Percentiles rank a stretch among this genome's conserved stretches.
phyloP scores from a whole-genome alignment of 805 yeast species.

The Yarrowia porcina region DNA sequence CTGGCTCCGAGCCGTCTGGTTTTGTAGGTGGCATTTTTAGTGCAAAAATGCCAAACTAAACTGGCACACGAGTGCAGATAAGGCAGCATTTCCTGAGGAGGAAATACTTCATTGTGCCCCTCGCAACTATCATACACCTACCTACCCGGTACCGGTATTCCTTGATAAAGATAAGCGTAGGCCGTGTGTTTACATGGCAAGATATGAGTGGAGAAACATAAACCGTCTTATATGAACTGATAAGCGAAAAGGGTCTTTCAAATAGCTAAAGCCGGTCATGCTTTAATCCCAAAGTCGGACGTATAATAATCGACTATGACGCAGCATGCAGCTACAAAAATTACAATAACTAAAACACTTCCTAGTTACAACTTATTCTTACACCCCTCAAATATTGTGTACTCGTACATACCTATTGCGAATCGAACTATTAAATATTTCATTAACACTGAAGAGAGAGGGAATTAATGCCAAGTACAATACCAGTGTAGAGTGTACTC shows the following conservation, averaged over 20 bases:
- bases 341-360: no score
- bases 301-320: not conserved
- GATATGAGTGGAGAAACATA: not conserved
- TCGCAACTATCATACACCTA: not conserved
- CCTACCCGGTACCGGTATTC: not conserved
- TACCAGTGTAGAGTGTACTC: not conserved
- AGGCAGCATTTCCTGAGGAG: not conserved
- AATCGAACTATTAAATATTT: not conserved
- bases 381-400: no score
- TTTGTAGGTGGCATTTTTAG: not conserved
- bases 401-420: no score
- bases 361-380: no score
- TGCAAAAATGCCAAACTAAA: not conserved
- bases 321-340: no score
- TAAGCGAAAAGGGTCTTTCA: not conserved
- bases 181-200: not conserved
- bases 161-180: not conserved
- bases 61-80: not conserved
- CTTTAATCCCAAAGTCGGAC: not conserved
- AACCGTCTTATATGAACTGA: not conserved
- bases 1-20: not conserved
- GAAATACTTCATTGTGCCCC: not conserved
- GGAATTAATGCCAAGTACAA: not conserved
- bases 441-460: not conserved
- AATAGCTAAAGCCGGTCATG: not conserved